Percentiles rank a stretch among this genome's conserved stretches.
These are phyloP conservation scores for Volvox carteri DNA, from an alignment of 163 green algal species.

Conservation along the genomic window DNA sequence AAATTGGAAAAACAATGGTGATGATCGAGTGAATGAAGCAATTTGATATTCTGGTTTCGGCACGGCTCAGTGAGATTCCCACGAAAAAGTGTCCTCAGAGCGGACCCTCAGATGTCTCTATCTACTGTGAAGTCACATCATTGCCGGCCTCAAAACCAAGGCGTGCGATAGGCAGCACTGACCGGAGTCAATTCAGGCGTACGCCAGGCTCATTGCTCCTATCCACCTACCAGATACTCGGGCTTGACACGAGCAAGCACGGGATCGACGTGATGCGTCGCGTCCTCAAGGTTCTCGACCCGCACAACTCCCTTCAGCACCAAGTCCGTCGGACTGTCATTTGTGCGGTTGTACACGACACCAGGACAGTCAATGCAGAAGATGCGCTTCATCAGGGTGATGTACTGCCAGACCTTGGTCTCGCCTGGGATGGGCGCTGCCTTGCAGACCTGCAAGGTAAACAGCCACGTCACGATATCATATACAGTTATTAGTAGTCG, in stretches of 20 bases:
- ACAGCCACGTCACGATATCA: too few relatives aligned
- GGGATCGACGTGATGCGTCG: constrained; percentile 88
- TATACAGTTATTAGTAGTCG: too few relatives aligned
- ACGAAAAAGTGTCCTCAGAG: constrained; percentile 68
- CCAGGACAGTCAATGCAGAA: constrained; percentile 99
- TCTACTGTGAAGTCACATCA: constrained; percentile 73
- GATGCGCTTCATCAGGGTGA: constrained; percentile 99
- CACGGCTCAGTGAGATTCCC: constrained; percentile 80
- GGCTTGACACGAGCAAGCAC: constrained; percentile 91
- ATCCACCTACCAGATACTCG: constrained; percentile 89
- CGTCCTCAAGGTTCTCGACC: constrained; percentile 95
- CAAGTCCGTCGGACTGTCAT: constrained; percentile 86
- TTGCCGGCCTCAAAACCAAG: constrained; percentile 5
- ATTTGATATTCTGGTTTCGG: too few relatives aligned
- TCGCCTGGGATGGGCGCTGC: constrained; percentile 96
- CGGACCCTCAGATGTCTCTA: constrained; percentile 75
- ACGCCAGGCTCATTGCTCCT: too few relatives aligned
- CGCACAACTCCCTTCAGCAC: constrained; percentile 95
- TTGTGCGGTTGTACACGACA: constrained; percentile 94
- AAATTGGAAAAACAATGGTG: too few relatives aligned
- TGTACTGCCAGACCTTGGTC: constrained; percentile 99
- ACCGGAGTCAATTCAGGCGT: too few relatives aligned
- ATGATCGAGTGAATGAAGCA: too few relatives aligned
- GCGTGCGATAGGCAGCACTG: too few relatives aligned
- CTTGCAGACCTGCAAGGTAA: constrained; percentile 91